Evolutionary conservation across 2,329 filamentous ascomycete species (phyloP), one percentile per base, ranked within the genome.

Genomic region (Ceratocystiopsis sp.): DNA sequence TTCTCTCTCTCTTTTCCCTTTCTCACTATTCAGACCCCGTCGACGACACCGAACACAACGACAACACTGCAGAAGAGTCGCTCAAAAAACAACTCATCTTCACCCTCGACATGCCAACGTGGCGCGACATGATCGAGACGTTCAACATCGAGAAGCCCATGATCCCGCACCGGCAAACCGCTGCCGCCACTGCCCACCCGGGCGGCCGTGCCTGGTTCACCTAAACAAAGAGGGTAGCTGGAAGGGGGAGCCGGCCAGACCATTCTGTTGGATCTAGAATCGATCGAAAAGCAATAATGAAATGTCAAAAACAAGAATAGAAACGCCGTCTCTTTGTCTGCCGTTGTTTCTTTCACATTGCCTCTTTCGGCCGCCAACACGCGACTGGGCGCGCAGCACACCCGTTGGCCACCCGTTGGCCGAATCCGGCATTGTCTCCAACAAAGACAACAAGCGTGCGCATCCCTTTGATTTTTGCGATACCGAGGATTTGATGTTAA

Each of bases 11-110:
- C n/a, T 37, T 34, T 14, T 40, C 15, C 37, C 4, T 25, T 15
- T 18, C 35, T 25, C 13, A 5, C 29, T 29, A 19, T 37, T 12
- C 35, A 61, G 61, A 67, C 62, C 66, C 64, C 55, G 45, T 66
- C 53, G 49, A 68, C 53, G 54, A 70, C 41, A 64, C 64, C 44
- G 69, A 66, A 50, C 66, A 35, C 2, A 29, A 32, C 36, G 37
- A 44, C 15, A 39, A 33, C 19, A 39, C 32, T 21, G 37, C 40
- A 16, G 46, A 48, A 15, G 48, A 50, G 39, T 45, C 45, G 4
- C 43, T 41, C 19, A 77, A 82, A 52, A 80, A 91, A 49, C 91
- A 98, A 61, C 84, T 87, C 13, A 80, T 98, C 18, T 75, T 96
- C 56, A 80, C 82, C 13, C 73, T 98, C 48, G 86, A 96, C 52